These are phyloP conservation scores for Penicillium angulare DNA, from an alignment of 495 filamentous ascomycete genomes.

Conservation along the genomic window DNA sequence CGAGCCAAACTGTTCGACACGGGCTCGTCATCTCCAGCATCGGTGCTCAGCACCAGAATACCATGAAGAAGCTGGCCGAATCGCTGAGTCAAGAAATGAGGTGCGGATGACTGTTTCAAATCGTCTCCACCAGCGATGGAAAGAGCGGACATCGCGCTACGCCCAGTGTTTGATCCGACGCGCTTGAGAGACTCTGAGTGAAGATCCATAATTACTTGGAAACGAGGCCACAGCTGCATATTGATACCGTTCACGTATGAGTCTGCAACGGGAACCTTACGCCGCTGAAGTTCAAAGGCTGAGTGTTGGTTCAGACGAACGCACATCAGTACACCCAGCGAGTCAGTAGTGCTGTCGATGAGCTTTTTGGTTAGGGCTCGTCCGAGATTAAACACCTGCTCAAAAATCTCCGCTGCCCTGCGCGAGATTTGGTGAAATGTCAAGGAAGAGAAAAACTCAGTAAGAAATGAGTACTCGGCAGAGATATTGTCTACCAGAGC, in stretches of 20 bases:
- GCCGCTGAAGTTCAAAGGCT: conserved; percentile 87
- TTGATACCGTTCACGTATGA: conserved; percentile 90
- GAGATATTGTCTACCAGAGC: conserved; percentile 91
- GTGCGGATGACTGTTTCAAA: conserved; percentile 74
- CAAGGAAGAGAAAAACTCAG: conserved; percentile 77
- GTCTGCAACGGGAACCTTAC: conserved; percentile 85
- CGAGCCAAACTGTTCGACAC: conserved; percentile 75
- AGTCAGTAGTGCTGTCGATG: conserved; percentile 73
- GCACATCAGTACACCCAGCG: conserved; percentile 79
- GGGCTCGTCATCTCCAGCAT: conserved; percentile 91
- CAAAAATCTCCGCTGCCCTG: conserved; percentile 78
- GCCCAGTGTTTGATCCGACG: conserved; percentile 49
- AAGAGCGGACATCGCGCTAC: conserved; percentile 52
- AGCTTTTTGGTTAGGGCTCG: conserved; percentile 73
- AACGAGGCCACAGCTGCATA: conserved; percentile 95
- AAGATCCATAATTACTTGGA: conserved; percentile 90
- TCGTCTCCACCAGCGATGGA: conserved; percentile 57
- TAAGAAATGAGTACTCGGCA: conserved; percentile 93
- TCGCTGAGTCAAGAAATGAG: conserved; percentile 85
- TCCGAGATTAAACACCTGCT: conserved; percentile 78
- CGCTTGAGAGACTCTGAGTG: conserved; percentile 81
- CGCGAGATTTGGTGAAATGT: conserved; percentile 56
- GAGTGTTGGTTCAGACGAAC: conserved; percentile 93
- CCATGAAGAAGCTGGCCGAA: conserved; percentile 89
- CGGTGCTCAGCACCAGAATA: conserved; percentile 74